Evolutionary conservation across 176 grass and related monocot species (phyloP).

Genomic region (Triticum timopheevii): DNA sequence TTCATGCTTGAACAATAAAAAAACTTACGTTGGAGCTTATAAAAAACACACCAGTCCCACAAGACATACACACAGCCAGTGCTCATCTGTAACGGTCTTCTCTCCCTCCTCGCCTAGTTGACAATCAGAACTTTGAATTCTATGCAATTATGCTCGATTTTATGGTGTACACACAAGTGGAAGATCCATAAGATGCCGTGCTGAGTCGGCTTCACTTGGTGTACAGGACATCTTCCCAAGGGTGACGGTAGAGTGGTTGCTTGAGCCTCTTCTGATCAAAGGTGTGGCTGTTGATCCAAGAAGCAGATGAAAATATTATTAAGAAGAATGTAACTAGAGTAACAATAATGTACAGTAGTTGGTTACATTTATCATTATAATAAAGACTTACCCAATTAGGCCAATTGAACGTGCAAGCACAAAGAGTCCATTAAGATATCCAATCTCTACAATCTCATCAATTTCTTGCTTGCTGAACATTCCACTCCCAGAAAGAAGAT

Average conservation of each 20-base stretch:
- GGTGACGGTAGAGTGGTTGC: conserved; percentile 95
- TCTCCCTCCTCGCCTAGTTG: conserved; percentile 24
- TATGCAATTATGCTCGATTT: conserved; percentile 23
- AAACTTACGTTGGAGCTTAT: conserved; percentile 24
- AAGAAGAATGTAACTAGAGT: background rate
- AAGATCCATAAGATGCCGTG: background rate
- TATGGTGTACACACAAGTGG: conserved; percentile 33
- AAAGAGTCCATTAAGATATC: conserved; percentile 96
- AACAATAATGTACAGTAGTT: background rate
- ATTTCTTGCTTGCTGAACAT: conserved; percentile 98
- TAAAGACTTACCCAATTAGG: conserved; percentile 71
- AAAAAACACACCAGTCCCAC: conserved; percentile 9
- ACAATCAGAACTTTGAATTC: conserved; percentile 21
- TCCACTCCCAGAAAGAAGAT: conserved; percentile 94
- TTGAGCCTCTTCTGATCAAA: conserved; percentile 99
- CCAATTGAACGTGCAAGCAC: conserved; percentile 96
- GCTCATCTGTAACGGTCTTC: conserved; percentile 16
- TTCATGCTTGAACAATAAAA: conserved; percentile 27
- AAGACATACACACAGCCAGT: background rate
- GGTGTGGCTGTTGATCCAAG: conserved; percentile 62
- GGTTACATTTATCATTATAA: background rate
- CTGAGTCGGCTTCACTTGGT: conserved; percentile 67
- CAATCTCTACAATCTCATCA: conserved; percentile 92
- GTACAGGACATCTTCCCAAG: conserved; percentile 99
- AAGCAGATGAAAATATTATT: background rate